These are phyloP conservation scores for Fusarium praegraminearum DNA, from an alignment of 2,329 filamentous ascomycete genomes.

Conservation along the genomic window DNA sequence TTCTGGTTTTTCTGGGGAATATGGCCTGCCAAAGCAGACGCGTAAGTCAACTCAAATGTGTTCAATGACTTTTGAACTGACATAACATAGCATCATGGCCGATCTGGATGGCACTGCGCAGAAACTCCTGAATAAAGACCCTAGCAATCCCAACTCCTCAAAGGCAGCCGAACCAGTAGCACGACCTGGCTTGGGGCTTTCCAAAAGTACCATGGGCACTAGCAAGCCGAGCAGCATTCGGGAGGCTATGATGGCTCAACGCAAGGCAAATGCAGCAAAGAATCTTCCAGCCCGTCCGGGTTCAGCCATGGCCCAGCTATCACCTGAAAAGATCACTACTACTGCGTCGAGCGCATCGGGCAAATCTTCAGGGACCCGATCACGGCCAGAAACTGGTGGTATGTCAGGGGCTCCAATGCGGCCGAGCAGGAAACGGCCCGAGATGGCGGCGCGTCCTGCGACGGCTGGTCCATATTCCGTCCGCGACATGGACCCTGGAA, in stretches of 20 bases:
- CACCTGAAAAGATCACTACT: slow-evolving; percentile 60
- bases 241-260: slow-evolving; percentile 87
- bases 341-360: slow-evolving; percentile 48
- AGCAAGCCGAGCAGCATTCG: slow-evolving; percentile 78
- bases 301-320: slow-evolving; percentile 73
- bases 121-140: slow-evolving; percentile 83
- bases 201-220: slow-evolving; percentile 70
- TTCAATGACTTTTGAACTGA: slow-evolving; percentile 38
- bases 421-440: slow-evolving; percentile 68
- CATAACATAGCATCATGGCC: slow-evolving; percentile 74
- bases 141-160: slow-evolving; percentile 80
- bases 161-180: slow-evolving; percentile 62
- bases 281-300: slow-evolving; percentile 69
- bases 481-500: slow-evolving; percentile 59
- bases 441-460: slow-evolving; percentile 69
- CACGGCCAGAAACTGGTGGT: slow-evolving; percentile 64
- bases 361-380: slow-evolving; percentile 54
- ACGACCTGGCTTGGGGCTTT: slow-evolving; percentile 70
- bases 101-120: slow-evolving; percentile 82
- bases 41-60: slow-evolving; percentile 60
- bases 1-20: slow-evolving; percentile 86
- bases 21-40: slow-evolving; percentile 83
- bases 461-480: slow-evolving; percentile 75
- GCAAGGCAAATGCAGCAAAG: slow-evolving; percentile 68
- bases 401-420: slow-evolving; percentile 74